These are phyloP conservation scores for Boletus fagicola DNA, from an alignment of 768 basidiomycete species.

Conservation along the genomic window DNA sequence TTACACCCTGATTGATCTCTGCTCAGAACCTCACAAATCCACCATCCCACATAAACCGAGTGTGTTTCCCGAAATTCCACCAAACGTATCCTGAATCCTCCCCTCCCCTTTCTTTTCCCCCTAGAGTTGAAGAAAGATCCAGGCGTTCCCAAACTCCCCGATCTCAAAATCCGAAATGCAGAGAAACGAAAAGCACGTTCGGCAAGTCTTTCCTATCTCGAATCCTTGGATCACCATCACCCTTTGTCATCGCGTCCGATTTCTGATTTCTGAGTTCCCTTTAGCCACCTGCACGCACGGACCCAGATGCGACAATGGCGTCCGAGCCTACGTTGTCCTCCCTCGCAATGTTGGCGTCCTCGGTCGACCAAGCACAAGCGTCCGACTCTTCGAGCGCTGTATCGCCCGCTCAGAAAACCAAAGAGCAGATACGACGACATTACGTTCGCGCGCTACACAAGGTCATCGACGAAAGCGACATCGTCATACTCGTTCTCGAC, in stretches of 20 bases:
- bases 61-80: slow-evolving; percentile 2
- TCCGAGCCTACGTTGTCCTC: slow-evolving; percentile 69
- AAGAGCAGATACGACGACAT: slow-evolving; percentile 67
- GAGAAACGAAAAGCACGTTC: slow-evolving; percentile 45
- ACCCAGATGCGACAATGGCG: slow-evolving; percentile 65
- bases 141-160: slow-evolving; percentile 79
- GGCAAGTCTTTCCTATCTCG: slow-evolving; percentile 31
- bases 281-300: slow-evolving; percentile 31
- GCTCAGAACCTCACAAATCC: slow-evolving; percentile 26
- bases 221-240: not conserved
- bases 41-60: slow-evolving; percentile 28
- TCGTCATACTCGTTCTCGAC: slow-evolving; percentile 86
- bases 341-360: slow-evolving; percentile 49
- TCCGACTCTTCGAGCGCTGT: slow-evolving; percentile 32
- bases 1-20: not conserved
- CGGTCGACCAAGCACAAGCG: slow-evolving; percentile 13
- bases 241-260: not conserved
- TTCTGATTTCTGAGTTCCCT: not conserved
- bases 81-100: slow-evolving; percentile 3
- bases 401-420: slow-evolving; percentile 46
- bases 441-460: slow-evolving; percentile 82
- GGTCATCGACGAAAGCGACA: slow-evolving; percentile 92
- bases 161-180: slow-evolving; percentile 60
- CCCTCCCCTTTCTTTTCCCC: not conserved
- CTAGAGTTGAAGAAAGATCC: slow-evolving; percentile 86